Evolutionary conservation across 768 basidiomycete species (phyloP).

Genomic region (Kwoniella europaea): DNA sequence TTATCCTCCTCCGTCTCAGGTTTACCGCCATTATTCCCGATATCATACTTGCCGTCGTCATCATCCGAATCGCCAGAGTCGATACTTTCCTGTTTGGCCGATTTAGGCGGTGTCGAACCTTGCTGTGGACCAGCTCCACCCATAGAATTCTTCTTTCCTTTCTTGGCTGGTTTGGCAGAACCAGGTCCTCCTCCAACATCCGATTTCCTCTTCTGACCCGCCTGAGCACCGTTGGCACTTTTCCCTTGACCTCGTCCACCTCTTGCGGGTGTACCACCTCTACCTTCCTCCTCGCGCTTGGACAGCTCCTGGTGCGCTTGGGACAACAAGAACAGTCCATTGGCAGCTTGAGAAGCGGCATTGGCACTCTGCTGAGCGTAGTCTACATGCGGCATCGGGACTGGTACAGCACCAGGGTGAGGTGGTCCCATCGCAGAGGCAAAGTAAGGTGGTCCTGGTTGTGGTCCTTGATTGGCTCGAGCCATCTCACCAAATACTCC

Average conservation of each 20-base stretch:
- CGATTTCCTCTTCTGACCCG: conserved; percentile 48
- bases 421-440: conserved; percentile 21
- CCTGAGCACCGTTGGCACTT: conserved; percentile 37
- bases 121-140: conserved; percentile 4
- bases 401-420: conserved; percentile 30
- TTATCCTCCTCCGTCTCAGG: conserved; percentile 99
- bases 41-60: conserved; percentile 44
- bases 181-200: conserved; percentile 30
- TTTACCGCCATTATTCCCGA: conserved; percentile 63
- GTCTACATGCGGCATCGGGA: conserved; percentile 39
- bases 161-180: conserved; percentile 31
- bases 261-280: conserved; percentile 38
- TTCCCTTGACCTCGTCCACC: conserved; percentile 6
- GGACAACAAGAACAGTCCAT: conserved; percentile 88
- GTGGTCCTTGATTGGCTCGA: conserved; percentile 25
- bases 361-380: conserved; percentile 62
- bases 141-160: conserved; percentile 43
- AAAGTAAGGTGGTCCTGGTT: conserved; percentile 20
- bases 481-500: conserved; percentile 70
- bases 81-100: conserved; percentile 21
- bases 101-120: conserved; percentile 19
- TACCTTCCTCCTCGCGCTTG: conserved; percentile 78
- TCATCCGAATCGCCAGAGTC: conserved; percentile 34
- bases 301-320: conserved; percentile 96
- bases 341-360: conserved; percentile 75